Percentiles rank a stretch among this genome's conserved stretches.
phyloP scores from a whole-genome alignment of 2,329 filamentous ascomycete species.

The Chalara sp. region DNA sequence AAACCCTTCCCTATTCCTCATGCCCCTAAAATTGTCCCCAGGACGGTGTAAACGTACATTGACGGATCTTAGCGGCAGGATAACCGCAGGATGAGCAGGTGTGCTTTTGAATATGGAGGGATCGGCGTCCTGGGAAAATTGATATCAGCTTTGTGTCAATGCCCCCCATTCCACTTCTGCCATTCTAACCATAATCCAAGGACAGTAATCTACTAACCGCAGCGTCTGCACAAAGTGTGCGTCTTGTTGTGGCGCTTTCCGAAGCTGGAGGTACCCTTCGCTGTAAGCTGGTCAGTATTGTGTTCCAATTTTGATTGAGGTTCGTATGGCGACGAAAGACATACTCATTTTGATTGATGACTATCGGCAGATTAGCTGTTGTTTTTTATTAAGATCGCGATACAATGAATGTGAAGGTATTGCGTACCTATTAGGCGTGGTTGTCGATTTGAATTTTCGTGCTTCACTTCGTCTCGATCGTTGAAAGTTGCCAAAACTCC shows the following conservation, averaged over 20 bases:
- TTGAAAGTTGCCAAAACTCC: too few species aligned
- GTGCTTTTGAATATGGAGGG: conserved; percentile 99
- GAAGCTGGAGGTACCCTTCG: conserved; percentile 27
- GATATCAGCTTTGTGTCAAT: conserved; percentile 17
- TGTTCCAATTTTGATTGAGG: background rate
- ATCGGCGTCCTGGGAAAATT: conserved; percentile 67
- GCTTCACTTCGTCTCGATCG: too few species aligned
- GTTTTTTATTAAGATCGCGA: background rate
- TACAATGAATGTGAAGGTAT: background rate
- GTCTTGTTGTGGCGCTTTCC: conserved; percentile 30
- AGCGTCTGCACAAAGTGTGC: conserved; percentile 30
- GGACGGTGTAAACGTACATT: conserved; percentile 74
- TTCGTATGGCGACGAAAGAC: conserved; percentile 5
- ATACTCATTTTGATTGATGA: conserved; percentile 28
- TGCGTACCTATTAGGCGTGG: background rate
- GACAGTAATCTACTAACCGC: conserved; percentile 24
- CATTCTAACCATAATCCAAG: background rate
- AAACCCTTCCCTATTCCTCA: conserved; percentile 36
- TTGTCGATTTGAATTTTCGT: background rate
- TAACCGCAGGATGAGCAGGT: conserved; percentile 94
- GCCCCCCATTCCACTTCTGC: background rate
- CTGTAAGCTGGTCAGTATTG: conserved; percentile 18
- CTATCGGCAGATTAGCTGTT: background rate
- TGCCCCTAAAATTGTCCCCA: background rate
- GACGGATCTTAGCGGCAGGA: conserved; percentile 92